Percentiles rank a stretch among this genome's conserved stretches.
These are phyloP conservation scores for Mycosphaerella sp. DNA, from an alignment of 2,329 filamentous ascomycete species.

Conservation along the genomic window DNA sequence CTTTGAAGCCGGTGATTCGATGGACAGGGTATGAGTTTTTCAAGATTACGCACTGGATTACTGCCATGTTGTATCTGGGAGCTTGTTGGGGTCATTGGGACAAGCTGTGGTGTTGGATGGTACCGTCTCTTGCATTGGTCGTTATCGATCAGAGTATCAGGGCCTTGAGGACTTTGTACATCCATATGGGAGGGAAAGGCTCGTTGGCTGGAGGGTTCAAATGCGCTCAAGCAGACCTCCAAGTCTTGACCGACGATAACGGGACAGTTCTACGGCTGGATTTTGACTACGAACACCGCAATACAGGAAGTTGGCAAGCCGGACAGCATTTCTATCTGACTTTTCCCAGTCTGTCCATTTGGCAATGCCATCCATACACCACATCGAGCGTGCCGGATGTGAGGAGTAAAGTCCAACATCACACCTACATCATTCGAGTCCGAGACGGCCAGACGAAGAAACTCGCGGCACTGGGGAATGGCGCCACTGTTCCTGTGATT, in stretches of 20 bases:
- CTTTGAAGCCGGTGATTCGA: conserved; percentile 54
- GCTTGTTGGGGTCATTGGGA: conserved; percentile 72
- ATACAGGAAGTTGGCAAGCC: conserved; percentile 48
- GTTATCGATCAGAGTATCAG: conserved; percentile 58
- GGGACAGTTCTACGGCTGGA: conserved; percentile 62
- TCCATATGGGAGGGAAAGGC: conserved; percentile 43
- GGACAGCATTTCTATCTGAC: conserved; percentile 68
- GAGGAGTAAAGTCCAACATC: conserved; percentile 25
- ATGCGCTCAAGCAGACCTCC: conserved; percentile 47
- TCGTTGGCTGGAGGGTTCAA: conserved; percentile 47
- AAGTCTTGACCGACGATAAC: conserved; percentile 53
- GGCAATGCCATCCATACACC: conserved; percentile 69
- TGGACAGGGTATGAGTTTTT: conserved; percentile 72
- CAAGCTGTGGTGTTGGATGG: conserved; percentile 61
- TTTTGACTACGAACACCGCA: conserved; percentile 54
- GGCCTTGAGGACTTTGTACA: conserved; percentile 51
- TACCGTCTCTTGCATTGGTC: conserved; percentile 60
- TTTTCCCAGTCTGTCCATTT: conserved; percentile 59
- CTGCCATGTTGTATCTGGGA: conserved; percentile 68
- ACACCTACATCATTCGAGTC: conserved; percentile 36
- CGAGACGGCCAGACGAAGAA: conserved; percentile 53
- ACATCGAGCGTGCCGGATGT: conserved; percentile 49
- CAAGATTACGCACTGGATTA: conserved; percentile 59
- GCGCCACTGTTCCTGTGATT: conserved; percentile 49
- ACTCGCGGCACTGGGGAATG: conserved; percentile 42